Percentiles rank a stretch among this genome's conserved stretches.
phyloP scores from a whole-genome alignment of 257 asterid species.

The Haberlea rhodopensis region DNA sequence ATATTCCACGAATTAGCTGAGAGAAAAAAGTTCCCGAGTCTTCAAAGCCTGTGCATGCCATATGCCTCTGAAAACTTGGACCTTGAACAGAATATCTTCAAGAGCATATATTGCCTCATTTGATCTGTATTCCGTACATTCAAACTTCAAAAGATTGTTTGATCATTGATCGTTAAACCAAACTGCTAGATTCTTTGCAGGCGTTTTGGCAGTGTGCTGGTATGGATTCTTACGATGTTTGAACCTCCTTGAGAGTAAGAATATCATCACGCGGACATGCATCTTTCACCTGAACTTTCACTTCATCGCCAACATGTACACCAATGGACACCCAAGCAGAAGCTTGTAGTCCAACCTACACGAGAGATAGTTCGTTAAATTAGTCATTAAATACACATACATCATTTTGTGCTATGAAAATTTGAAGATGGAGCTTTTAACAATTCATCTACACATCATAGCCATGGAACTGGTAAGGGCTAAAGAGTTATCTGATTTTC shows the following conservation, averaged over 20 bases:
- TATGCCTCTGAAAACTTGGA: not conserved
- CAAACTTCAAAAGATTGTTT: not conserved
- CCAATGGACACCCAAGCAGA: constrained; percentile 74
- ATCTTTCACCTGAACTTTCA: constrained; percentile 69
- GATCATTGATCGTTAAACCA: not conserved
- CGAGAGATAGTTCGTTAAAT: constrained; percentile 17
- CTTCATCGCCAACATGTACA: constrained; percentile 75
- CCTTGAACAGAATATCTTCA: not conserved
- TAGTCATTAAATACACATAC: not conserved
- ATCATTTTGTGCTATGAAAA: not conserved
- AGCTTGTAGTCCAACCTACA: constrained; percentile 84
- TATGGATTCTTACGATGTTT: not conserved
- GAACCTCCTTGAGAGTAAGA: constrained; percentile 23
- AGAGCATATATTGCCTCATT: not conserved
- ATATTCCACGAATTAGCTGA: not conserved
- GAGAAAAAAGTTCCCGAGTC: not conserved
- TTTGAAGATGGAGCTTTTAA: not conserved
- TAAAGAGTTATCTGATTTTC: not conserved
- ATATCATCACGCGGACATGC: constrained; percentile 46
- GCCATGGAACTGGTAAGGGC: not conserved
- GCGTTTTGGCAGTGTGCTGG: not conserved
- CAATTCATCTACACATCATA: not conserved
- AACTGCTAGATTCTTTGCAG: not conserved
- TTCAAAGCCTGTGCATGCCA: not conserved
- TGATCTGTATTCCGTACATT: not conserved